These are phyloP conservation scores for Macadamia integrifolia DNA, from an alignment of 164 flowering plant species.

Conservation along the genomic window DNA sequence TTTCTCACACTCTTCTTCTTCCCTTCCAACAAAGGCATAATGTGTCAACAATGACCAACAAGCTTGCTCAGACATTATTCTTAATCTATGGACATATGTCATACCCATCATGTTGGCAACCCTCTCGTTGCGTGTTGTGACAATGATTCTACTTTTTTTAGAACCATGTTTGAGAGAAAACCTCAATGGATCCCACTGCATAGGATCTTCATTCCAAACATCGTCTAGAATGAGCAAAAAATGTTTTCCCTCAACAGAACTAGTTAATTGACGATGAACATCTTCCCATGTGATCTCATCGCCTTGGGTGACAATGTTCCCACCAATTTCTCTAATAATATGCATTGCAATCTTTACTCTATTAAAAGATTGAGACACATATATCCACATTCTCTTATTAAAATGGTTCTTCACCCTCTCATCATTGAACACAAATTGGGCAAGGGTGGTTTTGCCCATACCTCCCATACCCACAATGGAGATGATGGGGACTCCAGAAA, in stretches of 20 bases:
- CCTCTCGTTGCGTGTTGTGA: slow-evolving; percentile 15
- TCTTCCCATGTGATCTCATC: neutral
- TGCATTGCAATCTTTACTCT: neutral
- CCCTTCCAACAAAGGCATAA: slow-evolving; percentile 5
- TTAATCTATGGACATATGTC: neutral
- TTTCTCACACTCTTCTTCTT: neutral
- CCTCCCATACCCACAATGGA: neutral
- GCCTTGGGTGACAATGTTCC: neutral
- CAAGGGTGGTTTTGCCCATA: neutral
- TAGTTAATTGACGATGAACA: neutral
- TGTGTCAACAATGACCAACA: slow-evolving; percentile 18
- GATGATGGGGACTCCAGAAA: neutral
- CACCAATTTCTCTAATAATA: neutral
- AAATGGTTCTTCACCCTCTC: neutral
- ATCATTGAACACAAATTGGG: neutral
- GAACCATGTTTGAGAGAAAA: slow-evolving; percentile 1
- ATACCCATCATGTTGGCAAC: slow-evolving; percentile 7
- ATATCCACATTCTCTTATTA: neutral
- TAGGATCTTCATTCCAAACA: neutral
- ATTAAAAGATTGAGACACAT: neutral
- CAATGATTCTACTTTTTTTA: slow-evolving; percentile 4
- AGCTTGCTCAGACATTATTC: slow-evolving; percentile 5
- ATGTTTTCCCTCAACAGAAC: neutral
- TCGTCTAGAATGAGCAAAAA: neutral
- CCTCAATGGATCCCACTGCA: slow-evolving; percentile 8